Base-by-base conservation (phyloP, 208 protist genomes). In the Strigomonas galati region DNA sequence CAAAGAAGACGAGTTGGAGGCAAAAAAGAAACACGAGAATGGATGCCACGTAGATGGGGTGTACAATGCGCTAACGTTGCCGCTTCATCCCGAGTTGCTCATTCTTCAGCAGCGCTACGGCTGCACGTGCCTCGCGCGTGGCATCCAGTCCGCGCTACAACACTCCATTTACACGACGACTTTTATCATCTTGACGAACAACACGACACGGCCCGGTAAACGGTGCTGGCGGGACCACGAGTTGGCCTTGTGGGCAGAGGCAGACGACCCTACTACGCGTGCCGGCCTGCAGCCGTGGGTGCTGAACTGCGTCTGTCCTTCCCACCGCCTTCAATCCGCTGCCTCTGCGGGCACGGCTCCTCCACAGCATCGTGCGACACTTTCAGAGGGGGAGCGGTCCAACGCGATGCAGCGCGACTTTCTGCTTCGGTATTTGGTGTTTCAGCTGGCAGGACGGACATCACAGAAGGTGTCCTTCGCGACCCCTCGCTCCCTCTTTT, bases 281-380 rank as follows among this genome's bases (percentile, higher is more conserved):
- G 62, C 55, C 9, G 85, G 82, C 19, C 35, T 88, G 19, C 72
- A 63, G 27, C 79, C 86, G 62, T 93, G 86, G 87, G 84, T 91
- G 55, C 62, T 95, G n/a, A 81, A 82, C 57, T 81, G 81, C 68
- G 79, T 91, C 35, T 76, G 84, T 52, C 85, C 89, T 0, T 43
- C 62, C 54, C 71, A 74, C 2, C 84, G 79, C 15, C 75, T 87
- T n/a, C n/a, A n/a, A n/a, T n/a, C n/a, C n/a, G n/a, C n/a, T 43
- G 65, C 72, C 17, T 54, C 55, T 9, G 71, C 81, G 32, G 49
- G 28, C 2, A 40, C 19, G 24, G 12, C 58, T 44, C 76, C 78
- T 0, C 57, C 49, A 2, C 60, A 62, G 30, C 82, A 91, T 64
- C n/a, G n/a, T n/a, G n/a, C n/a, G n/a, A n/a, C n/a, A n/a, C n/a